Percentiles rank a stretch among this genome's conserved stretches.
Evolutionary conservation across 228 moss, liverwort and hornwort genomes (phyloP).

Genomic region (Sphagnum fallax): DNA sequence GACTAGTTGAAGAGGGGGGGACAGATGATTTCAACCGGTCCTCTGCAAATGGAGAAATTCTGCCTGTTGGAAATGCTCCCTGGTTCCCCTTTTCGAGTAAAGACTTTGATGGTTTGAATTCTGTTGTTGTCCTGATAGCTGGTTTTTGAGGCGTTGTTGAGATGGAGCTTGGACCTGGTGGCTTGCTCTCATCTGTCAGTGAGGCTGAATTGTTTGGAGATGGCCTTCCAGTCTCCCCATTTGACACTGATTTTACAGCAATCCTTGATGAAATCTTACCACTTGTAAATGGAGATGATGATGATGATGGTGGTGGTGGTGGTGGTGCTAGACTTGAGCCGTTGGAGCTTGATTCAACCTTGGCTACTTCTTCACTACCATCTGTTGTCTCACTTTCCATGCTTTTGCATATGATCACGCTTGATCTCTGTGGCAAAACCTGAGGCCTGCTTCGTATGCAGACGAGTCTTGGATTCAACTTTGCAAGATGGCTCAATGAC

Average conservation of each 20-base stretch:
- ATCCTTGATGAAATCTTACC: conserved; percentile 67
- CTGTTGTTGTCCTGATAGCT: conserved; percentile 23
- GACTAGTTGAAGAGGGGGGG: conserved; percentile 60
- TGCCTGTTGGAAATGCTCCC: conserved; percentile 59
- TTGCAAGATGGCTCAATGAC: too few species aligned
- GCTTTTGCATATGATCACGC: conserved; percentile 10
- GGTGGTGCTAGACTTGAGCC: conserved; percentile 9
- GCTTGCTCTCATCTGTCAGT: conserved; percentile 10
- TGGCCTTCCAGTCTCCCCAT: conserved; percentile 22
- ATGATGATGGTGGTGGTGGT: conserved; percentile 5
- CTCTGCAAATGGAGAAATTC: conserved; percentile 72
- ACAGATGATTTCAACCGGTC: conserved; percentile 57
- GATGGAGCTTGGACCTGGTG: conserved; percentile 19
- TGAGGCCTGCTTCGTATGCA: too few species aligned
- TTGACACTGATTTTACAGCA: conserved; percentile 32
- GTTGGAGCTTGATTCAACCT: background rate
- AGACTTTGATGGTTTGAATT: conserved; percentile 41
- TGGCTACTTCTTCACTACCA: conserved; percentile 17
- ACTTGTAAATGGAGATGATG: conserved; percentile 31
- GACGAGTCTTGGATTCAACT: too few species aligned
- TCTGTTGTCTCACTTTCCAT: conserved; percentile 28
- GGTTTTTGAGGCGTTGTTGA: conserved; percentile 24
- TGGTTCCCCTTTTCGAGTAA: conserved; percentile 37
- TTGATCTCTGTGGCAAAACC: too few species aligned
- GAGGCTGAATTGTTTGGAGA: conserved; percentile 1